Evolutionary conservation across 257 asterid species (phyloP).

Genomic region (Nicotiana tabacum): DNA sequence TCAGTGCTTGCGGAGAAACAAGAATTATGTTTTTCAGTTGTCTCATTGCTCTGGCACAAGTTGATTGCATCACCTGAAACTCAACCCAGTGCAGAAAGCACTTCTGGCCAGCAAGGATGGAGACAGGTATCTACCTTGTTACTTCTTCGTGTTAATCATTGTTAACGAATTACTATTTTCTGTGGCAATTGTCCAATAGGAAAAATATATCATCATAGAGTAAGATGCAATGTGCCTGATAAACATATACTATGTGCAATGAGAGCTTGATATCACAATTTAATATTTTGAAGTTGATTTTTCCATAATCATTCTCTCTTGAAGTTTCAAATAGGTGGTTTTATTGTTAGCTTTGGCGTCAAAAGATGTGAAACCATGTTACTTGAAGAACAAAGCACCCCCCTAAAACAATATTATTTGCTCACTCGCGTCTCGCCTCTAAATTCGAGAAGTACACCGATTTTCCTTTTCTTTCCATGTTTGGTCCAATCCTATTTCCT

Average conservation of each 20-base stretch:
- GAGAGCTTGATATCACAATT: neutral
- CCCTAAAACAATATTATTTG: neutral
- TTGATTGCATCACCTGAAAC: conserved; percentile 93
- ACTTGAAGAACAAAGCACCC: neutral
- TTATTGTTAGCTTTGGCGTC: neutral
- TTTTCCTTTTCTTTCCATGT: neutral
- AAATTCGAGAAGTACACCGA: neutral
- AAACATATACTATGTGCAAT: neutral
- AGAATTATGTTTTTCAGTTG: conserved; percentile 94
- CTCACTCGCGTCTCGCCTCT: neutral
- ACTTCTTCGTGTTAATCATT: neutral
- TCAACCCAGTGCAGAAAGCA: conserved; percentile 89
- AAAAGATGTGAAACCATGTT: neutral
- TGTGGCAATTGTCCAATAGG: neutral
- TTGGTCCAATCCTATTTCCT: neutral
- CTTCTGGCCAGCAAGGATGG: conserved; percentile 99
- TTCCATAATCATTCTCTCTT: neutral
- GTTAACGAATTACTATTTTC: neutral
- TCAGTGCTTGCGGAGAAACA: conserved; percentile 84
- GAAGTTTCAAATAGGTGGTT: conserved; percentile 3
- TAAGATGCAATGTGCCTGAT: neutral
- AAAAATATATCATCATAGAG: neutral
- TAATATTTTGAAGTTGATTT: neutral
- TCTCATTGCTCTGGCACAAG: conserved; percentile 97
- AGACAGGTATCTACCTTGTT: conserved; percentile 63